Evolutionary conservation across 192 early-diverging fungal species (phyloP), one percentile per base, ranked within the genome.

Genomic region (Fimicolochytrium jonesii): DNA sequence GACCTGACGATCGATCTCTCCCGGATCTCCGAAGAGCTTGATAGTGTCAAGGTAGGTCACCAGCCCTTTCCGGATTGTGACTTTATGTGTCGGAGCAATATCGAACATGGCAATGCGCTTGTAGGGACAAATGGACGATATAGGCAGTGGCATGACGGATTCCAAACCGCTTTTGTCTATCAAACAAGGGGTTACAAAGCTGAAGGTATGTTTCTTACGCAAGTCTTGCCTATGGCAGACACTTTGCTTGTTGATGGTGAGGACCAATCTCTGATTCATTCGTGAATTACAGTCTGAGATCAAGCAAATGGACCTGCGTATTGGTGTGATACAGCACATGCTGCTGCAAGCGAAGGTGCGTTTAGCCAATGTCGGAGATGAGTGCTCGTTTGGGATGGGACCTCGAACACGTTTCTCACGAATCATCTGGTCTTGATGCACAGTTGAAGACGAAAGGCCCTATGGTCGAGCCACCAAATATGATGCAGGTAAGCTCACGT

Each of bases 91-190:
- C n/a, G n/a, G n/a, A n/a, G n/a, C n/a, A n/a, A n/a, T n/a, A n/a
- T n/a, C n/a, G n/a, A n/a, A n/a, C n/a, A n/a, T n/a, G n/a, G n/a
- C n/a, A n/a, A n/a, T n/a, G n/a, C n/a, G n/a, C n/a, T n/a, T n/a
- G n/a, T 28, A 82, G 76, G 50, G 73, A 3, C 51, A 61, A 20
- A 84, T 84, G 75, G 82, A 84, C 53, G 82, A 82, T 41, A 72
- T 84, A 51, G 82, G 82, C 29, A 84, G 67, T 50, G 81, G 82
- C 2, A 84, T 84, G 82, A 84, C 82, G 0, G 82, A 84, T 59
- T 84, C 81, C n/a, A 81, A 84, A 47, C 82, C 82, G 20, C 61
- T 84, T 51, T 55, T 78, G 11, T 49, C 67, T 22, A 84, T 84
- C 50, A 83, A 84, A 55, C 76, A 81, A 65, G 77, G 77, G 15